Conservation (phyloP, 2,329 filamentous ascomycete genomes). For the Penicillium sp. region DNA sequence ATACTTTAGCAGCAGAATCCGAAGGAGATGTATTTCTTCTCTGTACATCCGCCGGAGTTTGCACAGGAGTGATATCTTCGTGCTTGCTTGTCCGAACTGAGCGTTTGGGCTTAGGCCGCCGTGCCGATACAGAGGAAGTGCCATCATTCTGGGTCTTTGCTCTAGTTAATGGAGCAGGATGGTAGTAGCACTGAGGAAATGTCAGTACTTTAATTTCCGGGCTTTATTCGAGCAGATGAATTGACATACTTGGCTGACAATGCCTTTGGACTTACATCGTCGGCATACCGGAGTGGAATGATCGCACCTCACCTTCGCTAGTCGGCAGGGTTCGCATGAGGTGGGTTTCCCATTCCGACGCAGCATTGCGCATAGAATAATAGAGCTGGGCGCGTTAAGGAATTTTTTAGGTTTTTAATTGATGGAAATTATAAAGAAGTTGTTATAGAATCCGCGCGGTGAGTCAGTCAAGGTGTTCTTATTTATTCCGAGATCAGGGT, state of each 20-base stretch:
- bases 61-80: background rate
- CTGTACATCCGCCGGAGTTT: background rate
- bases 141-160: background rate
- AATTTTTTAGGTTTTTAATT: background rate
- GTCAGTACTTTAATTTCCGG: background rate
- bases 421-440: background rate
- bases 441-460: background rate
- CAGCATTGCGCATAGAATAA: constrained; percentile 14
- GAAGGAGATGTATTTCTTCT: background rate
- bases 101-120: background rate
- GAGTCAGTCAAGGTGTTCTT: background rate
- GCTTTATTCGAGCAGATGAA: background rate
- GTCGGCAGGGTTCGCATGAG: constrained; percentile 36
- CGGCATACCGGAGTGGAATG: constrained; percentile 29
- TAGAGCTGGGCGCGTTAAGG: background rate
- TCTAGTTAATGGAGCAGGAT: constrained; percentile 11
- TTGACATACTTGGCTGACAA: background rate
- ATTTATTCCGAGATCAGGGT: background rate
- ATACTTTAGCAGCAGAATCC: background rate
- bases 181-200: constrained; percentile 10
- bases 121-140: background rate
- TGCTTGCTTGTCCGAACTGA: background rate
- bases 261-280: constrained; percentile 4
- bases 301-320: constrained; percentile 34
- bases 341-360: constrained; percentile 35